Conservation (phyloP, 2,329 filamentous ascomycete species). For the Calonectria hawksworthii region DNA sequence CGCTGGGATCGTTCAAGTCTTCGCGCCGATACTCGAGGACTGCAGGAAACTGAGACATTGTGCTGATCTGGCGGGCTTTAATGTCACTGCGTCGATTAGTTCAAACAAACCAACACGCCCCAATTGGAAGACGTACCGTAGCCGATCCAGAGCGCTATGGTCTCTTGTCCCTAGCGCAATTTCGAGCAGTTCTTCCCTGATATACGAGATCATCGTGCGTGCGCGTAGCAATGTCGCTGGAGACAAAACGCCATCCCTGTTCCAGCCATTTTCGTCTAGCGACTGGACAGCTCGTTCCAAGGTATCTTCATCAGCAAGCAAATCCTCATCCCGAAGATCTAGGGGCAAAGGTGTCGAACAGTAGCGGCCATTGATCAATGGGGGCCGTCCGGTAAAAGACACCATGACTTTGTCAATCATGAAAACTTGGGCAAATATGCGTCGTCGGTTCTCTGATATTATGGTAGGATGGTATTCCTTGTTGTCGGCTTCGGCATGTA, state of each 20-base stretch:
- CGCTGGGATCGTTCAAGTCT: slow-evolving; percentile 52
- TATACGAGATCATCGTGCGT: slow-evolving; percentile 60
- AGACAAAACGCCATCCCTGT: slow-evolving; percentile 46
- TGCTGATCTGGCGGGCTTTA: slow-evolving; percentile 51
- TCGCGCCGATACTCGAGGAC: slow-evolving; percentile 56
- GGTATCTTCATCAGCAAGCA: neutral
- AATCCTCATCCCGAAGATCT: slow-evolving; percentile 16
- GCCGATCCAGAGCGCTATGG: slow-evolving; percentile 29
- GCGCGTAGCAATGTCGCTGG: slow-evolving; percentile 61
- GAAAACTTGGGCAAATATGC: slow-evolving; percentile 51
- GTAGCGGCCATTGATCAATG: slow-evolving; percentile 39
- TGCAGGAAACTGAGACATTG: slow-evolving; percentile 52
- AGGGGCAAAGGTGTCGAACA: slow-evolving; percentile 17
- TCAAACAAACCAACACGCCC: neutral
- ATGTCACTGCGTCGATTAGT: slow-evolving; percentile 48
- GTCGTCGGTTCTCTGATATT: slow-evolving; percentile 50
- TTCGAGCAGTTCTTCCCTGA: slow-evolving; percentile 72
- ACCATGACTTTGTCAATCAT: slow-evolving; percentile 54
- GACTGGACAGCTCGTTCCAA: neutral
- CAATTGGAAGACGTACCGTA: slow-evolving; percentile 34
- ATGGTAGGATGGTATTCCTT: slow-evolving; percentile 50
- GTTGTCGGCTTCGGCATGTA: slow-evolving; percentile 47
- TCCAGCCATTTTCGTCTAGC: slow-evolving; percentile 16
- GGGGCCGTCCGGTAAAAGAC: slow-evolving; percentile 59
- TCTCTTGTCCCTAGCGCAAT: slow-evolving; percentile 60